Base-by-base conservation (phyloP, 768 basidiomycete species). In the Plicaturopsis crispa region DNA sequence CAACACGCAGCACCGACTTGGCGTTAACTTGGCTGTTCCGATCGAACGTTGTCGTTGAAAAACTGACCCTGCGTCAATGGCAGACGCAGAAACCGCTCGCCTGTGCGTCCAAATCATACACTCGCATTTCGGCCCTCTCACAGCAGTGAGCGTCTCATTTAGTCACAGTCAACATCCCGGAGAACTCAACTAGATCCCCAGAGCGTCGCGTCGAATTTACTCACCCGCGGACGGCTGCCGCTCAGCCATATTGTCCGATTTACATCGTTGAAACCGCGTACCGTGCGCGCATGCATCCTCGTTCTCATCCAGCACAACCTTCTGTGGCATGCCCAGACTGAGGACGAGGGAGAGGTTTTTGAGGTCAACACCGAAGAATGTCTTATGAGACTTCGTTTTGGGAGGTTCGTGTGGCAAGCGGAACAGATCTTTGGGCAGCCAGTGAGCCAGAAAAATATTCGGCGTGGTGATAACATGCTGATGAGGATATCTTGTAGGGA, bases 301-400 rank as follows among this genome's bases (percentile, higher is more conserved):
- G 73, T 83, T 32, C 73, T 97, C 38, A 70, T 93, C 13, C 93
- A 97, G 54, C 93, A 97, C 55, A 92, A 96, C 59, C 60, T 96
- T 31, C 67, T 93, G 31, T 92, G 90, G 86, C 87, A 91, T 53
- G 74, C 81, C 6, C 72, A 72, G 26, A 71, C 71, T 4, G 79
- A 80, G 6, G 77, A 79, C n/a, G 81, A 78, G 30, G 77, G 74
- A 4, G 84, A 84, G 45, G 72, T 85, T 41, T 68, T 86, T 34
- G 91, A 96, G 55, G 66, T 94, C 45, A 90, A 91, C 50, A 63
- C 78, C 11, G 75, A 84, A 38, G 89, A 91, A 53, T 92, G 91
- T 55, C 66, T 96, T 24, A 65, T 79, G 61, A 69, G 92, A 40
- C 50, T 90, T 55, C 65, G 91, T 47, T 94, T 90, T 56, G 92